These are phyloP conservation scores for Fallopia convolvulus DNA, from an alignment of 148 eudicot genomes.

Conservation along the genomic window DNA sequence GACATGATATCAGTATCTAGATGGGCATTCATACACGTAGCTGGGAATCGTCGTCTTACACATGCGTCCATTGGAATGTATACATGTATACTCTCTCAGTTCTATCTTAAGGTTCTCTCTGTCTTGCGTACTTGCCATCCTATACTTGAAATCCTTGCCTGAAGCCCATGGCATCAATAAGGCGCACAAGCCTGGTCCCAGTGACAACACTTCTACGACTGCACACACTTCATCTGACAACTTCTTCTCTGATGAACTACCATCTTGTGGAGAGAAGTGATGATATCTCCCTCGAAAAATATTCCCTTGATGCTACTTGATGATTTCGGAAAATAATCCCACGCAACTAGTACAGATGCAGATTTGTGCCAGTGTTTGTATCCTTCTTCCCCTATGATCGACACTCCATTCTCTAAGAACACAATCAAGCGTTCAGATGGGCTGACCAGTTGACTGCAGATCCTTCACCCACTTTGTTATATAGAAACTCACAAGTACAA, in stretches of 20 bases:
- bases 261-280: constrained; percentile 69
- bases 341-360: constrained; percentile 52
- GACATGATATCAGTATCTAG: too few relatives aligned
- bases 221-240: constrained; percentile 21
- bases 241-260: too few relatives aligned
- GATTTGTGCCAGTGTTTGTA: constrained; percentile 59
- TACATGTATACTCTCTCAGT: constrained; percentile 22
- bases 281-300: constrained; percentile 66
- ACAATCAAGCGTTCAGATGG: constrained; percentile 55
- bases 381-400: constrained; percentile 52
- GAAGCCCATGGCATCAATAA: constrained; percentile 72
- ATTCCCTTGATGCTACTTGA: constrained; percentile 30
- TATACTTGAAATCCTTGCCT: constrained; percentile 55
- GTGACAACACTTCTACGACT: constrained; percentile 46
- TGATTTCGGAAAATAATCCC: constrained; percentile 83
- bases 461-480: constrained; percentile 80
- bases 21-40: too few relatives aligned
- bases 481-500: too few relatives aligned
- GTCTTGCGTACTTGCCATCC: constrained; percentile 52
- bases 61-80: too few relatives aligned
- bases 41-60: too few relatives aligned
- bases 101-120: constrained; percentile 53
- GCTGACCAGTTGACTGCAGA: constrained; percentile 91
- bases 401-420: constrained; percentile 60
- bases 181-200: constrained; percentile 51